Evolutionary conservation across 768 basidiomycete species (phyloP).

Genomic region (Lactarius sp.): DNA sequence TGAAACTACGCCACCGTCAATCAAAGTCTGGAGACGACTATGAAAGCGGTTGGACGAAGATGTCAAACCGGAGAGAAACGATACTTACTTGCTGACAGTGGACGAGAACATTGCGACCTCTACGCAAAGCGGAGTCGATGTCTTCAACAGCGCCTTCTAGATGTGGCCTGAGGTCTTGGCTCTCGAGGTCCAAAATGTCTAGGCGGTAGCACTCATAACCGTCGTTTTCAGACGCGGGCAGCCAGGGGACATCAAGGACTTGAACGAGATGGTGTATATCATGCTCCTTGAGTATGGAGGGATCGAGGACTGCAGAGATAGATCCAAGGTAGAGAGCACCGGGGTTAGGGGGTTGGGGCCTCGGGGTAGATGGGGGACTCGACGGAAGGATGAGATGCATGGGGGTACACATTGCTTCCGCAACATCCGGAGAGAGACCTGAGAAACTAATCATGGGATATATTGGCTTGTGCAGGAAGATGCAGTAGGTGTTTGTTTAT

Average conservation of each 20-base stretch:
- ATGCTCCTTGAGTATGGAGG: slow-evolving; percentile 44
- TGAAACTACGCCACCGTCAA: slow-evolving; percentile 2
- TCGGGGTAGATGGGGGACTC: slow-evolving; percentile 28
- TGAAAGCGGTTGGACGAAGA: slow-evolving; percentile 7
- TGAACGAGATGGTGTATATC: slow-evolving; percentile 59
- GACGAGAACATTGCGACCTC: slow-evolving; percentile 64
- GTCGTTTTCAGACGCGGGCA: slow-evolving; percentile 37
- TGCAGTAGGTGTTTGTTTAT: slow-evolving; percentile 1
- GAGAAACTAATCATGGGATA: slow-evolving; percentile 72
- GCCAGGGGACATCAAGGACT: slow-evolving; percentile 62
- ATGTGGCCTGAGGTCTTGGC: slow-evolving; percentile 60
- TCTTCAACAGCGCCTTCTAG: slow-evolving; percentile 63
- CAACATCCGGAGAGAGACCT: slow-evolving; percentile 64
- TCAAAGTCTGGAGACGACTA: slow-evolving; percentile 17
- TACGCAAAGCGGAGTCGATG: slow-evolving; percentile 56
- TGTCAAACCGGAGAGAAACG: slow-evolving; percentile 5
- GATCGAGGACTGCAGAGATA: slow-evolving; percentile 54
- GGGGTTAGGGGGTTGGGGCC: slow-evolving; percentile 24
- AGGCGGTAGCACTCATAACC: slow-evolving; percentile 55
- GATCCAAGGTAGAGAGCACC: slow-evolving; percentile 70
- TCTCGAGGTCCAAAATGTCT: slow-evolving; percentile 57
- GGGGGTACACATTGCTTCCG: slow-evolving; percentile 81
- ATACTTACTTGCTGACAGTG: slow-evolving; percentile 74
- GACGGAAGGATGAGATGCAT: slow-evolving; percentile 66
- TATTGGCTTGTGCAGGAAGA: slow-evolving; percentile 10